Evolutionary conservation across 148 eudicot genomes (phyloP), one percentile per base, ranked within the genome.

Genomic region (Rhododendron kiyosumense): DNA sequence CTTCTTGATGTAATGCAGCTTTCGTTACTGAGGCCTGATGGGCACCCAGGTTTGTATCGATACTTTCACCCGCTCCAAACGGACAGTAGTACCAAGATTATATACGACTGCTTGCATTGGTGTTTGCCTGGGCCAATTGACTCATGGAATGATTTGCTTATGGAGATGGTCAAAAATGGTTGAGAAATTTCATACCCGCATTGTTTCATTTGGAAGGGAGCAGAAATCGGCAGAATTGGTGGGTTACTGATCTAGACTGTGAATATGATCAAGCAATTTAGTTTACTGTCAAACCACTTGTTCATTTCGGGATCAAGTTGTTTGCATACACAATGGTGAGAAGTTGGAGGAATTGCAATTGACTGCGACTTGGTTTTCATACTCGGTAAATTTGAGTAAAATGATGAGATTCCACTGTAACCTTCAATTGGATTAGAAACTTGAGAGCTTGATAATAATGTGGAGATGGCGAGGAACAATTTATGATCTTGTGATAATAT

Each of bases 81-180:
- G 52, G 85, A 85, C 30, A 90, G 85, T 77, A 89, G 88, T 73
- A 87, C 87, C 1, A 69, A 34, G 81, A 84, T 88, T 12, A 86
- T 89, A 12, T 89, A 85, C 45, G 97, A 94, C 87, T 94, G 97
- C 83, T 65, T 94, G 88, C 97, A 94, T 54, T 94, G 97, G 97
- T 94, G 97, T 85, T 85, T 94, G 86, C 97, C 97, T 0, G 97
- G 97, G 67, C 97, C 97, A 15, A 94, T 94, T 15, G 97, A 94
- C 76, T 57, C 95, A 10, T 94, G 97, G 97, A 94, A 94, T 85
- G 95, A 93, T 88, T 76, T 94, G 32, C 82, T 94, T 3, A 91
- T 93, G 93, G 86, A 94, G 83, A 89, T 94, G 93, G 79, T 92
- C 2, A 79, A 90, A 36, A 85, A 87, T 75, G 84, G 86, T 63